These are phyloP conservation scores for Thuidium tamariscinum DNA, from an alignment of 225 moss, liverwort and hornwort species.

Conservation along the genomic window DNA sequence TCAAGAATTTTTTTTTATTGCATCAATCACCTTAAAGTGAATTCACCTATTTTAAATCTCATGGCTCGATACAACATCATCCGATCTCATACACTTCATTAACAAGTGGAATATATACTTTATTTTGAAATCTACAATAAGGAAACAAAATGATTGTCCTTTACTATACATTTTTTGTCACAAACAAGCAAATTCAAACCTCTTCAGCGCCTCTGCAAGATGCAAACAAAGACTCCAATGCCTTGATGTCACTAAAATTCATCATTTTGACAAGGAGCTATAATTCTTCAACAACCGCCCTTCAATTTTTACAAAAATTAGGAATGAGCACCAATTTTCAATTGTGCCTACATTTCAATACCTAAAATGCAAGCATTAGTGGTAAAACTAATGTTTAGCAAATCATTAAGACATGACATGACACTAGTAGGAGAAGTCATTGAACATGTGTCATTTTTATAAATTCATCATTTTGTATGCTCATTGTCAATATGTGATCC, in stretches of 20 bases:
- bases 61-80: not conserved
- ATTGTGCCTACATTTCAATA: not conserved
- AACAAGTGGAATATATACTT: not conserved
- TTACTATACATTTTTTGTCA: not conserved
- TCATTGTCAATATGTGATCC: not conserved
- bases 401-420: accelerated
- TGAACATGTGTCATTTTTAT: not conserved
- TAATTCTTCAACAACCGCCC: not conserved
- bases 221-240: slow-evolving; percentile 31
- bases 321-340: too few species aligned
- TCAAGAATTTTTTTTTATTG: not conserved
- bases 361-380: not conserved
- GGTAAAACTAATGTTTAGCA: too few species aligned
- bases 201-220: not conserved
- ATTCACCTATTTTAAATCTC: too few species aligned
- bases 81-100: not conserved
- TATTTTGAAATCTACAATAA: not conserved
- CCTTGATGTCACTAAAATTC: slow-evolving; percentile 21
- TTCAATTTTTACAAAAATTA: not conserved
- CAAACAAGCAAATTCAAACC: not conserved
- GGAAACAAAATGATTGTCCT: too few species aligned
- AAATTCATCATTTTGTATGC: accelerated
- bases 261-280: not conserved
- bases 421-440: not conserved
- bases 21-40: not conserved